Conservation (phyloP, 345 rosid genomes). For the Erucastrum elatum region DNA sequence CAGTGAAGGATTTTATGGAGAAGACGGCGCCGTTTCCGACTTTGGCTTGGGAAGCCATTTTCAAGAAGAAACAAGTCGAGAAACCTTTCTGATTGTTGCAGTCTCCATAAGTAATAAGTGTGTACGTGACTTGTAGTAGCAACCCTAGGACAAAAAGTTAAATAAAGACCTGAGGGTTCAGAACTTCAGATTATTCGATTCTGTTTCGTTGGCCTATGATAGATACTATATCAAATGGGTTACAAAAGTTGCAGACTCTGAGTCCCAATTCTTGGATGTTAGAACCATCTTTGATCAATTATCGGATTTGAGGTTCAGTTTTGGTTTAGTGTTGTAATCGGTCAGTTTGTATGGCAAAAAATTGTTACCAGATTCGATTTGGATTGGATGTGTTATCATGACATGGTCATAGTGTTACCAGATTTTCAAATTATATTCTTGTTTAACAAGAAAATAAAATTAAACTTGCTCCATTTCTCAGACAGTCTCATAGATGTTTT, state of each 20-base stretch:
- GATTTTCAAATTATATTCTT: neutral
- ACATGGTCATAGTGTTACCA: neutral
- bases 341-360: neutral
- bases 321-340: neutral
- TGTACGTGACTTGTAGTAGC: slow-evolving; percentile 20
- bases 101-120: neutral
- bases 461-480: neutral
- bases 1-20: slow-evolving; percentile 73
- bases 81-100: slow-evolving; percentile 33
- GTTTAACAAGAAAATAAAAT: neutral
- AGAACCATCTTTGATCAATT: neutral
- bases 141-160: neutral
- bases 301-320: neutral
- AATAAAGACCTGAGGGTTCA: neutral
- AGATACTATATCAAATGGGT: neutral
- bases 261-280: neutral
- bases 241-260: neutral
- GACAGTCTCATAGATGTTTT: neutral
- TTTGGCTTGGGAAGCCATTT: slow-evolving; percentile 68
- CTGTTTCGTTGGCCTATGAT: neutral
- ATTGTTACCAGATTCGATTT: neutral
- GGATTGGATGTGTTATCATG: neutral
- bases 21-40: slow-evolving; percentile 66
- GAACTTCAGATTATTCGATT: neutral
- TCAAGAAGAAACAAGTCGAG: slow-evolving; percentile 54